Percentiles rank a stretch among this genome's conserved stretches.
These are phyloP conservation scores for Penicillium sp. DNA, from an alignment of 2,329 filamentous ascomycete genomes.

Conservation along the genomic window DNA sequence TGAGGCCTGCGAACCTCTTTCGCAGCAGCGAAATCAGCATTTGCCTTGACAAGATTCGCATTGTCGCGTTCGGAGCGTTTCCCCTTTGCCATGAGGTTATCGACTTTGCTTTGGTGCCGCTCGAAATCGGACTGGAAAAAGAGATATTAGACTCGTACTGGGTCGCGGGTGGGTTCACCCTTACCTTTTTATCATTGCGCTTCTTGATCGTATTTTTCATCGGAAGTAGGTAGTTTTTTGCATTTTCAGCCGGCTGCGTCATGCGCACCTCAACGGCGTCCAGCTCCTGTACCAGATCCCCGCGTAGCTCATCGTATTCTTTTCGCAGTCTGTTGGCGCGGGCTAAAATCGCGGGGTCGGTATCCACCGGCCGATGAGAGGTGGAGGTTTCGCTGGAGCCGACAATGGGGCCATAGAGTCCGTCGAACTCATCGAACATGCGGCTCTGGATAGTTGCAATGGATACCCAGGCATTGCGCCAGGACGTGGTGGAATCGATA, in stretches of 20 bases:
- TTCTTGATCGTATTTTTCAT: slow-evolving; percentile 82
- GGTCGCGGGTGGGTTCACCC: neutral
- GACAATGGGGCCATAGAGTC: slow-evolving; percentile 71
- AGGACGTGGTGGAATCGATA: slow-evolving; percentile 68
- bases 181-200: slow-evolving; percentile 69
- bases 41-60: slow-evolving; percentile 63
- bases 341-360: slow-evolving; percentile 59
- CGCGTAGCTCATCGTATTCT: slow-evolving; percentile 65
- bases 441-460: slow-evolving; percentile 66
- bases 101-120: slow-evolving; percentile 66
- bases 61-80: slow-evolving; percentile 71
- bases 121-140: slow-evolving; percentile 65
- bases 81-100: slow-evolving; percentile 65
- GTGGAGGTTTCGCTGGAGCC: slow-evolving; percentile 58
- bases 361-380: slow-evolving; percentile 54
- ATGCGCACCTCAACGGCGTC: slow-evolving; percentile 65
- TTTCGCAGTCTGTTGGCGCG: slow-evolving; percentile 62
- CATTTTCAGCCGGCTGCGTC: slow-evolving; percentile 64
- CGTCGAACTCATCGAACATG: slow-evolving; percentile 63
- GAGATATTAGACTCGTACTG: neutral
- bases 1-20: slow-evolving; percentile 51
- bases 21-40: slow-evolving; percentile 62
- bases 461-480: slow-evolving; percentile 72
- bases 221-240: slow-evolving; percentile 63
- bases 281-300: slow-evolving; percentile 67